phyloP scores from a whole-genome alignment of 352 stramenopile species.

The Pythium phragmiticola region DNA sequence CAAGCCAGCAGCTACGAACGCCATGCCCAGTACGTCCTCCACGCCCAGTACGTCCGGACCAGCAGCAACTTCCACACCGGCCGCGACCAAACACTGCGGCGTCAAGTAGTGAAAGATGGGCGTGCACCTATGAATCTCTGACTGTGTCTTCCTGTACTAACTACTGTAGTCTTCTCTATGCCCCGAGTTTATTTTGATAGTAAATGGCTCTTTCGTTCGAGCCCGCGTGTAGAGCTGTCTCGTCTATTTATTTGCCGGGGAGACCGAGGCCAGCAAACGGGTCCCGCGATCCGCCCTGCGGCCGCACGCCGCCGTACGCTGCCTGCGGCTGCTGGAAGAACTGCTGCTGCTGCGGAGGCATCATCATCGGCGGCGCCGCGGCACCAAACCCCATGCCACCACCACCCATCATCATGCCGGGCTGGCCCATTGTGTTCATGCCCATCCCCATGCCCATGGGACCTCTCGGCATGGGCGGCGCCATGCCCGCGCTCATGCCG shows the following conservation, averaged over 20 bases:
- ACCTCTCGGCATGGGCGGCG: conserved; percentile 12
- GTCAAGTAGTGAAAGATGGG: not conserved
- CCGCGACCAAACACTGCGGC: conserved; percentile 3
- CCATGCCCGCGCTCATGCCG: conserved; percentile 21
- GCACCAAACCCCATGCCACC: not conserved
- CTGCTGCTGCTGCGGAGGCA: conserved; percentile 7
- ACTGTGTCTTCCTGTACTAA: no score
- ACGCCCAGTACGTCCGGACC: not conserved
- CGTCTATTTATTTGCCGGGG: conserved; percentile 31
- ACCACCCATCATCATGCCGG: conserved; percentile 21
- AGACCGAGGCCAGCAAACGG: conserved; percentile 78
- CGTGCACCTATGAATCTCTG: not conserved
- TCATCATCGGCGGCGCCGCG: conserved; percentile 28
- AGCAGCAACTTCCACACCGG: not conserved
- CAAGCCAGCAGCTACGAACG: not conserved
- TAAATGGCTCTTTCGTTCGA: no score
- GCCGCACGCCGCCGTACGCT: conserved; percentile 15
- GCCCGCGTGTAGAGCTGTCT: no score
- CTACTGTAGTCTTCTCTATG: no score
- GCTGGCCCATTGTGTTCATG: conserved; percentile 17
- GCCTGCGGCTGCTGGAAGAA: not conserved
- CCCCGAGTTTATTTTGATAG: no score
- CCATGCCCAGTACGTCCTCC: not conserved
- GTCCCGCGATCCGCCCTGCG: conserved; percentile 35
- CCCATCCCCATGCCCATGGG: conserved; percentile 27